Evolutionary conservation across 2,329 filamentous ascomycete genomes (phyloP).

Genomic region (Botryotinia narcissicola): DNA sequence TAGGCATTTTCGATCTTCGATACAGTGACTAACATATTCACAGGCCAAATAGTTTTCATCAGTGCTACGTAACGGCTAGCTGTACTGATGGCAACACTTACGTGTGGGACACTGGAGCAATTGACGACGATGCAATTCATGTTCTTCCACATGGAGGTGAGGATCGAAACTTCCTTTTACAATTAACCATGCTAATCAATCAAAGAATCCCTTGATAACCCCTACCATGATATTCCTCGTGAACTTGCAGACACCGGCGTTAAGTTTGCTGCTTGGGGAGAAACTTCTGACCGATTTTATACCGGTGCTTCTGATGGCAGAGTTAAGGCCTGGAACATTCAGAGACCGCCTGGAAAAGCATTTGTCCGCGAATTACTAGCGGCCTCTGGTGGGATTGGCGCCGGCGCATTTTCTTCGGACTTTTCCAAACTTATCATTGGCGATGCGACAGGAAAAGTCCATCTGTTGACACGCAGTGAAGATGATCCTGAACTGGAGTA

Average conservation of each 20-base stretch:
- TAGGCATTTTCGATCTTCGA: background rate
- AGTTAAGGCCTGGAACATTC: constrained; percentile 62
- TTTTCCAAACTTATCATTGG: constrained; percentile 55
- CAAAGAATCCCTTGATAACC: constrained; percentile 36
- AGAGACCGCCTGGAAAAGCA: constrained; percentile 42
- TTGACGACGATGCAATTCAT: constrained; percentile 55
- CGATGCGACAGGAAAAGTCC: constrained; percentile 60
- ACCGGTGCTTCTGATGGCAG: constrained; percentile 63
- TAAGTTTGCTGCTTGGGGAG: constrained; percentile 63
- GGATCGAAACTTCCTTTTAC: background rate
- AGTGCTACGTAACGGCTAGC: constrained; percentile 57
- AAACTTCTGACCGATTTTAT: constrained; percentile 56
- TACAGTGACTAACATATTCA: constrained; percentile 30
- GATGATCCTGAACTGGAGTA: constrained; percentile 42
- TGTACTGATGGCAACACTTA: constrained; percentile 62
- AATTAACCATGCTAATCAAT: constrained; percentile 20
- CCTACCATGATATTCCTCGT: constrained; percentile 36
- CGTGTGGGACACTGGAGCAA: constrained; percentile 57
- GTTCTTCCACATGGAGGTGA: constrained; percentile 52
- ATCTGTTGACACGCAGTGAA: constrained; percentile 47
- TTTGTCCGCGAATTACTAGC: constrained; percentile 54
- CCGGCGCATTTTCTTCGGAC: constrained; percentile 58
- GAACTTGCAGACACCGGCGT: constrained; percentile 60
- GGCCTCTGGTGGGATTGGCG: constrained; percentile 55
- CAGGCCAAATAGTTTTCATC: constrained; percentile 50